A percentile compares a stretch with the other conserved stretches of the same genome.
Evolutionary conservation across 441 rosid species (phyloP).

Genomic region (Isatis lusitanica): DNA sequence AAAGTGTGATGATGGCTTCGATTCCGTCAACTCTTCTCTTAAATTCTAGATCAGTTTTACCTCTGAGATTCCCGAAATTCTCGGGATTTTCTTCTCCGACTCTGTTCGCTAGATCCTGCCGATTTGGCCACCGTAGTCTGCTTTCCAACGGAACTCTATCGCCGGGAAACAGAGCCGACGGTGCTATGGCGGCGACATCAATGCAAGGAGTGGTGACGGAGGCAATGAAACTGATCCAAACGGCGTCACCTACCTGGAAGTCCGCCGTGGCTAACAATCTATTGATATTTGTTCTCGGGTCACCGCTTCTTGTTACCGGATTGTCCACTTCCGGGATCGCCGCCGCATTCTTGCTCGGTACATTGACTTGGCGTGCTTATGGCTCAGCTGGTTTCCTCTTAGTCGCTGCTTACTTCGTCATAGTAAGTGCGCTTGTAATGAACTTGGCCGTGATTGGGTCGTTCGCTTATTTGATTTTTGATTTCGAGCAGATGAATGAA

Average conservation of each 20-base stretch:
- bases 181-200: conserved; percentile 32
- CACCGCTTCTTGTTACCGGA: conserved; percentile 79
- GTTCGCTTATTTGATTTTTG: not conserved
- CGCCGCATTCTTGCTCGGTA: conserved; percentile 82
- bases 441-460: not conserved
- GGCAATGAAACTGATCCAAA: conserved; percentile 55
- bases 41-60: conserved; percentile 21
- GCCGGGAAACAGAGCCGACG: conserved; percentile 31
- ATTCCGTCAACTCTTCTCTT: conserved; percentile 38
- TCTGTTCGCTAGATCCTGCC: conserved; percentile 18
- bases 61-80: conserved; percentile 17
- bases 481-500: not conserved
- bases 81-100: conserved; percentile 10
- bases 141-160: conserved; percentile 27
- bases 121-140: conserved; percentile 12
- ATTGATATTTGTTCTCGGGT: conserved; percentile 64
- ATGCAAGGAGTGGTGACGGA: conserved; percentile 48
- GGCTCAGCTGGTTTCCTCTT: conserved; percentile 82
- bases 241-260: conserved; percentile 71
- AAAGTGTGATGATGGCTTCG: conserved; percentile 49
- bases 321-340: conserved; percentile 72
- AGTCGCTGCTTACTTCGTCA: conserved; percentile 78
- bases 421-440: conserved; percentile 50
- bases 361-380: conserved; percentile 93
- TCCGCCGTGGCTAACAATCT: conserved; percentile 70